Conservation (phyloP, 2,329 filamentous ascomycete genomes). For the Nothomitra cinnamomea region DNA sequence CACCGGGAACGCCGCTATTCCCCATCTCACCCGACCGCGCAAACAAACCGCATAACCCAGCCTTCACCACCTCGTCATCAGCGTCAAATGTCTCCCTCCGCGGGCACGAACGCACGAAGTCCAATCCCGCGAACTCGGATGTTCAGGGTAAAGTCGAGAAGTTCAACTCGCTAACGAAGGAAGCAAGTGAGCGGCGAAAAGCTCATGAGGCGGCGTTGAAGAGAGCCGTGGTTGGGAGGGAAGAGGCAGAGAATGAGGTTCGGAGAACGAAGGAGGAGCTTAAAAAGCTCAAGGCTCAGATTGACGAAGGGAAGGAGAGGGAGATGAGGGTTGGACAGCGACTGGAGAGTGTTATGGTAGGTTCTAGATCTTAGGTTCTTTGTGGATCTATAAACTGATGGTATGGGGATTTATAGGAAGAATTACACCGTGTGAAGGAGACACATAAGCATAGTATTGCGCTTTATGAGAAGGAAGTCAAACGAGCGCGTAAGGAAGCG, state of each 20-base stretch:
- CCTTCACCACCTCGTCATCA: constrained; percentile 21
- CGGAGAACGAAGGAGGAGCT: constrained; percentile 45
- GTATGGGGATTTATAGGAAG: constrained; percentile 39
- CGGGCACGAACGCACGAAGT: constrained; percentile 36
- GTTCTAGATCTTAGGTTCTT: constrained; percentile 19
- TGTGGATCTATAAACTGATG: constrained; percentile 24
- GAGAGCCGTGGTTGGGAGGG: constrained; percentile 48
- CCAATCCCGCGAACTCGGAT: constrained; percentile 15
- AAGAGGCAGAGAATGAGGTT: constrained; percentile 56
- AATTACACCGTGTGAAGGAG: constrained; percentile 52
- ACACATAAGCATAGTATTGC: constrained; percentile 48
- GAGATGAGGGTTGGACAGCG: constrained; percentile 50
- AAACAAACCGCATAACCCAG: constrained; percentile 31
- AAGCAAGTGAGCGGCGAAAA: constrained; percentile 43
- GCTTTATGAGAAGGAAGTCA: constrained; percentile 59
- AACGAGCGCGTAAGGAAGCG: constrained; percentile 50
- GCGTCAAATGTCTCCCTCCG: constrained; percentile 15
- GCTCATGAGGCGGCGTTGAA: constrained; percentile 48
- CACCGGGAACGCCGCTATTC: constrained; percentile 8
- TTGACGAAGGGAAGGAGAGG: constrained; percentile 48
- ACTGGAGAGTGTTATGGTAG: constrained; percentile 51
- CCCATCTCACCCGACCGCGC: constrained; percentile 46
- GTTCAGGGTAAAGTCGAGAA: constrained; percentile 54
- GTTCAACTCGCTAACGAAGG: constrained; percentile 49
- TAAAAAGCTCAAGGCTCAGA: constrained; percentile 34